Conservation (phyloP, 1,284 basidiomycete genomes). For the Coniferiporia weirii region DNA sequence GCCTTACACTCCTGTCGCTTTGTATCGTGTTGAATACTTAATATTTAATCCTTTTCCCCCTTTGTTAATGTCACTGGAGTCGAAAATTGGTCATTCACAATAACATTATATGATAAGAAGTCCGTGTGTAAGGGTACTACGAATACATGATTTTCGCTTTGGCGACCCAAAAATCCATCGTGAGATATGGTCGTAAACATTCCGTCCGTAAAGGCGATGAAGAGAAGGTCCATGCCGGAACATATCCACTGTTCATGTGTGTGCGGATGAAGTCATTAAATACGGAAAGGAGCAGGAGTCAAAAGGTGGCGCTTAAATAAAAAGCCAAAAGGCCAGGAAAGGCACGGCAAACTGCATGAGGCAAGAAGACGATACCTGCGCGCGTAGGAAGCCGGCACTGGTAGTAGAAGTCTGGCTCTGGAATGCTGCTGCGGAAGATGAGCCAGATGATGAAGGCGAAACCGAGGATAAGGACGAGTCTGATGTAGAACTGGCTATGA, state of each 20-base stretch:
- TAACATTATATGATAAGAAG: slow-evolving; percentile 3
- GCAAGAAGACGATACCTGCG: not conserved
- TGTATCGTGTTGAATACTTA: slow-evolving; percentile 4
- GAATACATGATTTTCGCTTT: not conserved
- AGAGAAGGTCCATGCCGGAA: slow-evolving; percentile 1
- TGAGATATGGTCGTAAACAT: slow-evolving; percentile 2
- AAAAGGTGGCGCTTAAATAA: not conserved
- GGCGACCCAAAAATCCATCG: not conserved
- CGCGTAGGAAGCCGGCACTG: not conserved
- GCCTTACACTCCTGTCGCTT: slow-evolving; percentile 13
- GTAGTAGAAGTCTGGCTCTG: not conserved
- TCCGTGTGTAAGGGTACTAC: not conserved
- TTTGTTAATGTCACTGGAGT: not conserved
- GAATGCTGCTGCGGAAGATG: not conserved
- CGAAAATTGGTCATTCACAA: not conserved
- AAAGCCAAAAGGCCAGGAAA: not conserved
- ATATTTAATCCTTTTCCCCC: not conserved
- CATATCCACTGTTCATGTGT: not conserved
- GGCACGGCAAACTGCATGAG: not conserved
- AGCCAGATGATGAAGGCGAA: not conserved
- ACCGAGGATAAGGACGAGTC: not conserved
- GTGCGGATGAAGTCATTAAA: not conserved
- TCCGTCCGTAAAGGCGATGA: slow-evolving; percentile 6
- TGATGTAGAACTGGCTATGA: not conserved
- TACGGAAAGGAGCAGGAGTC: not conserved